Evolutionary conservation across 805 yeast genomes (phyloP).

Genomic region (Metschnikowia rubicola): DNA sequence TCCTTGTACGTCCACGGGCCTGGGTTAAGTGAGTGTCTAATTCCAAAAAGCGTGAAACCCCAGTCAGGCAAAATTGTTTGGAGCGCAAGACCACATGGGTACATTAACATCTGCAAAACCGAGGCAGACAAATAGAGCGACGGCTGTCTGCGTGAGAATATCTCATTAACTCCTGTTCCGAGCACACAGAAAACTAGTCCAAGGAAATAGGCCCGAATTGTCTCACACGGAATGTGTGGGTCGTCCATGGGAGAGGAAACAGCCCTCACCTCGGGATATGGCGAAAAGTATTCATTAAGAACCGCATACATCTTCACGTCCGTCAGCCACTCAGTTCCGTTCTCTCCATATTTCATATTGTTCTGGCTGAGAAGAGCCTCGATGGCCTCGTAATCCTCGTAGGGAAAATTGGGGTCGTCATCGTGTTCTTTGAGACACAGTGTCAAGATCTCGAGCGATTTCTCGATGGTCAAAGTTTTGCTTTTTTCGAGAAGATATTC

Average conservation of each 20-base stretch:
- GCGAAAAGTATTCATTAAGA: slow-evolving; percentile 25
- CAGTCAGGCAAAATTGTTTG: slow-evolving; percentile 33
- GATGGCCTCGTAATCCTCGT: background rate
- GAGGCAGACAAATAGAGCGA: slow-evolving; percentile 45
- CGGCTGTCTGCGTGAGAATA: slow-evolving; percentile 57
- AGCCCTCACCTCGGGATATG: slow-evolving; percentile 66
- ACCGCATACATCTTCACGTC: slow-evolving; percentile 6
- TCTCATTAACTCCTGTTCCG: slow-evolving; percentile 57
- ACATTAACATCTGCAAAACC: slow-evolving; percentile 57
- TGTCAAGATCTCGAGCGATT: background rate
- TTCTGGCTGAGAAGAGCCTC: background rate
- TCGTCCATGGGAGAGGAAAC: slow-evolving; percentile 54
- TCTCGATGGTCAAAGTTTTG: background rate
- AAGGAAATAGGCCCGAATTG: slow-evolving; percentile 52
- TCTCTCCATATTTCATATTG: background rate
- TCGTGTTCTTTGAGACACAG: background rate
- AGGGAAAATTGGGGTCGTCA: slow-evolving; percentile 2
- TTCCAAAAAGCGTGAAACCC: slow-evolving; percentile 13
- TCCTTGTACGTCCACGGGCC: slow-evolving; percentile 8
- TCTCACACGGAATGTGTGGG: slow-evolving; percentile 45
- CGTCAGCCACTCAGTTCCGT: background rate
- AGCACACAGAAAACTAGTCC: slow-evolving; percentile 43
- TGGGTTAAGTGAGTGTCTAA: background rate
- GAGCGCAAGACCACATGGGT: slow-evolving; percentile 56
- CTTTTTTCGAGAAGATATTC: slow-evolving; percentile 5